Evolutionary conservation across 768 basidiomycete genomes (phyloP), one percentile per base, ranked within the genome.

Genomic region (Cystoderma amianthinum): DNA sequence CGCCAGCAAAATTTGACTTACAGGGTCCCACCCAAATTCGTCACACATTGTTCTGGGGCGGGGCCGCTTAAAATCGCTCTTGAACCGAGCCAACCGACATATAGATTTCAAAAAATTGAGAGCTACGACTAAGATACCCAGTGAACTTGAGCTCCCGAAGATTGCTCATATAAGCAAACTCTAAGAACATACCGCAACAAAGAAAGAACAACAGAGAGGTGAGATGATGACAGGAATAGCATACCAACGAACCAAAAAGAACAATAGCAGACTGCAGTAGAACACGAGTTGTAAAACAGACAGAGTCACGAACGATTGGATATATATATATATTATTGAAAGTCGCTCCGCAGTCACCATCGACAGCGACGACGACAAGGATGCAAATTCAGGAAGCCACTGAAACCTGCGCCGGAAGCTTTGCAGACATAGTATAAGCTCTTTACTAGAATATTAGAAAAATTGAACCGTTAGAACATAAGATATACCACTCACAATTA

Each of bases 391-490:
- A 49, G 32, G 38, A 41, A 32, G 39, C 20, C 35, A 34, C 25
- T 35, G 55, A 52, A 49, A 48, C 41, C 35, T 40, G 42, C 55
- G 63, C 51, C 59, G 51, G 54, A 62, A 58, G 50, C 47, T 42
- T 57, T 50, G 41, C 39, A 32, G 28, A 39, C 25, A 41, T 46
- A 24, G 38, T 28, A 16, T 38, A 44, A 48, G 41, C 53, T 51
- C 44, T 53, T 47, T 57, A 51, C 48, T 59, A 46, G 46, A 52
- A 47, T 51, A 54, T 67, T 50, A 70, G 67, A 60, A 54, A 60
- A 57, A 74, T 70, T 63, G 62, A 63, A 76, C 80, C 68, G 80
- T 66, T 67, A 57, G 49, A 60, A 49, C 43, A 42, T 38, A 47
- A 49, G 47, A 51, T 56, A 56, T 55, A 38, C 39, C 40, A 66